Evolutionary conservation across 1,284 basidiomycete species (phyloP).

Genomic region (Singerocomus inundabilis): DNA sequence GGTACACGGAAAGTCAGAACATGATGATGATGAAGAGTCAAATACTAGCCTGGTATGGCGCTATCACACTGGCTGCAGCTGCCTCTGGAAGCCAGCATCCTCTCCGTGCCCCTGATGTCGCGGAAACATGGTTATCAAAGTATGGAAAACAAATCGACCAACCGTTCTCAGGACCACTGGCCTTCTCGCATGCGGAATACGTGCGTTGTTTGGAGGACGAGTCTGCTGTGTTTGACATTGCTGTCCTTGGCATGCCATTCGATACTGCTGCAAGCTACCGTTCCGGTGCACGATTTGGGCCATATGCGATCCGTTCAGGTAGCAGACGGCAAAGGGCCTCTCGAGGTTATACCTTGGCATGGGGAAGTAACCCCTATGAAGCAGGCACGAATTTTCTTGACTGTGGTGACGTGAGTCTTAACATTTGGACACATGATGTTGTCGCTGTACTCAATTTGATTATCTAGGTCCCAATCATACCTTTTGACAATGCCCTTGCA

Average conservation of each 20-base stretch:
- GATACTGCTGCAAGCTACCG: conserved; percentile 73
- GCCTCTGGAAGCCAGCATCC: conserved; percentile 15
- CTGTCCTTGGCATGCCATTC: conserved; percentile 78
- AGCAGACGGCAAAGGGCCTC: conserved; percentile 60
- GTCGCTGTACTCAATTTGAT: background rate
- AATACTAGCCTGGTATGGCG: background rate
- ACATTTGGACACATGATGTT: background rate
- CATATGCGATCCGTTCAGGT: conserved; percentile 76
- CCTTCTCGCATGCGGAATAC: conserved; percentile 73
- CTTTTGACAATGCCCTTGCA: conserved; percentile 74
- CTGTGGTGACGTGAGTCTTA: conserved; percentile 65
- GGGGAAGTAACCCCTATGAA: conserved; percentile 67
- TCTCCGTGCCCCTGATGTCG: conserved; percentile 3
- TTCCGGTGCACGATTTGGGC: conserved; percentile 79
- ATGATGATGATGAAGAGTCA: conserved; percentile 14
- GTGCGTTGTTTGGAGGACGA: conserved; percentile 66
- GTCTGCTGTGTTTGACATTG: conserved; percentile 60
- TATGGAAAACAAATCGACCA: conserved; percentile 72
- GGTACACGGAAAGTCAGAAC: background rate
- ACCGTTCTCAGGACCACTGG: conserved; percentile 67
- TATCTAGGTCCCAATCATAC: conserved; percentile 61
- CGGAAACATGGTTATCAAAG: conserved; percentile 57
- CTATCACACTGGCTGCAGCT: conserved; percentile 1
- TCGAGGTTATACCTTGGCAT: conserved; percentile 62
- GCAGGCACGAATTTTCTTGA: conserved; percentile 64